Percentiles rank a stretch among this genome's conserved stretches.
phyloP scores from a whole-genome alignment of 2,329 filamentous ascomycete genomes.

The Xylaria sp. region DNA sequence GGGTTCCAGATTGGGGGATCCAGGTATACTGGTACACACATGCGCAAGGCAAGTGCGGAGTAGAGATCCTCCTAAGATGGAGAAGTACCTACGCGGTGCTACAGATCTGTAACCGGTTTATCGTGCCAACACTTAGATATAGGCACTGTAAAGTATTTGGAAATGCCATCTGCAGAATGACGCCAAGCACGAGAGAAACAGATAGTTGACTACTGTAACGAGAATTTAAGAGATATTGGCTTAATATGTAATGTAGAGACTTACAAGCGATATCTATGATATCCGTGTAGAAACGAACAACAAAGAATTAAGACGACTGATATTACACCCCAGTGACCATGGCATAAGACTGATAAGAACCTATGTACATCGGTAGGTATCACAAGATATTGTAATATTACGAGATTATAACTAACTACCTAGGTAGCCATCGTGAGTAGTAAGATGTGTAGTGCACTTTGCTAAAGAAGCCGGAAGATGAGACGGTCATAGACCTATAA shows the following conservation, averaged over 20 bases:
- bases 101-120: constrained; percentile 2
- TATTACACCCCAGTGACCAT: too few relatives aligned
- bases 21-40: neutral
- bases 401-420: too few relatives aligned
- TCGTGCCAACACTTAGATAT: neutral
- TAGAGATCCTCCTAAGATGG: neutral
- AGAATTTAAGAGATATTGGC: too few relatives aligned
- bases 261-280: neutral
- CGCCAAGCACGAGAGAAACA: neutral
- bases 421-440: too few relatives aligned
- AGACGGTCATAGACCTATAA: neutral
- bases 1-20: neutral
- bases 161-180: constrained; percentile 8
- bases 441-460: neutral
- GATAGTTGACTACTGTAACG: neutral
- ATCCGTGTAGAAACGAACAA: too few relatives aligned
- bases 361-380: neutral
- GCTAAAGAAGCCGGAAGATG: neutral
- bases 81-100: neutral
- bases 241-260: too few relatives aligned
- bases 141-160: neutral
- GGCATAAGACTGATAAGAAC: too few relatives aligned
- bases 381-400: neutral
- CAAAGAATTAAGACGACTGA: too few relatives aligned
- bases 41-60: neutral